These are phyloP conservation scores for Curvularia sp. DNA, from an alignment of 2,329 filamentous ascomycete species.

Conservation along the genomic window DNA sequence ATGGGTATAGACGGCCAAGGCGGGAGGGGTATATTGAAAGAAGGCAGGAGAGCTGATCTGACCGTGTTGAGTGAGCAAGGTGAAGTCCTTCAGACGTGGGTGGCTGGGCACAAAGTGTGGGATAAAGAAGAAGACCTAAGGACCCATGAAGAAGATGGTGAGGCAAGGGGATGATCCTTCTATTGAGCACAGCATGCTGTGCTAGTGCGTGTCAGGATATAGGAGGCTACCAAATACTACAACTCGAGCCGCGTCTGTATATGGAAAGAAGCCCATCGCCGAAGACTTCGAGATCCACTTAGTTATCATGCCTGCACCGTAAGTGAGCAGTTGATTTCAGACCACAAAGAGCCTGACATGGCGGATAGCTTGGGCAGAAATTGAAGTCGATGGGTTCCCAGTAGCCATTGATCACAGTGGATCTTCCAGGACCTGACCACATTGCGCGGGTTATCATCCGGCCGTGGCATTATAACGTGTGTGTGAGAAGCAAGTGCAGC, in stretches of 20 bases:
- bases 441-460: background rate
- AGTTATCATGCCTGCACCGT: background rate
- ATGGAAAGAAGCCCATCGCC: too few relatives aligned
- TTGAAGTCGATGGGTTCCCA: background rate
- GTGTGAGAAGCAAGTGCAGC: background rate
- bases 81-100: constrained; percentile 60
- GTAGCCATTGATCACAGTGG: background rate
- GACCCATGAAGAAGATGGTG: constrained; percentile 39
- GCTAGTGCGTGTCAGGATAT: background rate
- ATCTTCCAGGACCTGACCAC: background rate
- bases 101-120: constrained; percentile 58
- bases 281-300: background rate
- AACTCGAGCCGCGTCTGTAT: background rate
- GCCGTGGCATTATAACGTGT: background rate
- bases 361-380: background rate
- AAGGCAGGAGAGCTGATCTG: constrained; percentile 58
- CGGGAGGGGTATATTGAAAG: constrained; percentile 53
- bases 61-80: constrained; percentile 56
- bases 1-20: constrained; percentile 56
- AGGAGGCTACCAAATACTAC: background rate
- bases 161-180: constrained; percentile 26
- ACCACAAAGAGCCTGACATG: background rate
- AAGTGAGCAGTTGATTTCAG: background rate
- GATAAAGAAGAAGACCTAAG: constrained; percentile 45
- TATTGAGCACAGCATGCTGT: background rate